Evolutionary conservation across 371 early-diverging fungal genomes (phyloP).

Genomic region (Syncephalastrum contaminatum): DNA sequence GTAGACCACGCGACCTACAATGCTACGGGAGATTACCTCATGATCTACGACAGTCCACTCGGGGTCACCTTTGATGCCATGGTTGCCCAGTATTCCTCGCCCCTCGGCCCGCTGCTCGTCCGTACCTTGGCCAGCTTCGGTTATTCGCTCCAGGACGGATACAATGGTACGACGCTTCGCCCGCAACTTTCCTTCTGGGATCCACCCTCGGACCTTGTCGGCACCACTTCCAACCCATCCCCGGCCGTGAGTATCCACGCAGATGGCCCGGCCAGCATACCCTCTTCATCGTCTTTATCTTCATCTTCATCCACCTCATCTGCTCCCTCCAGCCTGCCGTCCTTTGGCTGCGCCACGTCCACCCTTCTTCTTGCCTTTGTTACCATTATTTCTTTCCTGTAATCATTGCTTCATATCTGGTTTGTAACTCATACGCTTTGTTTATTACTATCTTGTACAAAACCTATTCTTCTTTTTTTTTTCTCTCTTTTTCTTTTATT

Average conservation of each 20-base stretch:
- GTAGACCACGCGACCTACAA: constrained; percentile 28
- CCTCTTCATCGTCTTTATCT: constrained; percentile 1
- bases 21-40: constrained; percentile 33
- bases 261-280: constrained; percentile 28
- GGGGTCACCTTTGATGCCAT: constrained; percentile 18
- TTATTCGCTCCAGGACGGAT: constrained; percentile 21
- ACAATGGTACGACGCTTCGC: constrained; percentile 10
- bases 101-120: constrained; percentile 44
- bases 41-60: constrained; percentile 32
- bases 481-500: too few relatives aligned
- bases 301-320: not conserved
- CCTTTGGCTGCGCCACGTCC: too few relatives aligned
- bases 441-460: too few relatives aligned
- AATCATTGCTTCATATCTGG: too few relatives aligned
- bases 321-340: not conserved
- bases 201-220: constrained; percentile 23
- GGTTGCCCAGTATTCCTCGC: constrained; percentile 21
- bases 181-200: constrained; percentile 30
- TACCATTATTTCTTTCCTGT: too few relatives aligned
- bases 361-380: too few relatives aligned
- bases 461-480: too few relatives aligned
- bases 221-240: constrained; percentile 27
- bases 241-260: constrained; percentile 21
- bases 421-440: too few relatives aligned
- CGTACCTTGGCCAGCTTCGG: constrained; percentile 39